A percentile compares a stretch with the other conserved stretches of the same genome.
phyloP scores from a whole-genome alignment of 2,329 filamentous ascomycete genomes.

The Phialophora chinensis region DNA sequence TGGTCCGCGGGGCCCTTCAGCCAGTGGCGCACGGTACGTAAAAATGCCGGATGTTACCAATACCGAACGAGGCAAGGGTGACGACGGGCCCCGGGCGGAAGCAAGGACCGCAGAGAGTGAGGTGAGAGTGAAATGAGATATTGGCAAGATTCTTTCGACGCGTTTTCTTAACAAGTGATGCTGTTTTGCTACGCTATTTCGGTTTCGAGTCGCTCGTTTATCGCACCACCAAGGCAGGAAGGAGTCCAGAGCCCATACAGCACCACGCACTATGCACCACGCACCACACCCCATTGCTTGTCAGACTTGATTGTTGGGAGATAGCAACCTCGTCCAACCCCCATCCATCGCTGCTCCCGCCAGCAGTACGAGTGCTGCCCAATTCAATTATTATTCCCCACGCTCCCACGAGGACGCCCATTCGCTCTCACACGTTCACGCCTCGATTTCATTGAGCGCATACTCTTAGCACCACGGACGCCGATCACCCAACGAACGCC shows the following conservation, averaged over 20 bases:
- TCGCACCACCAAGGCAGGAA: conserved; percentile 2
- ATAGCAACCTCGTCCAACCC: neutral
- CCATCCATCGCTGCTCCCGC: neutral
- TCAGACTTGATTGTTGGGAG: neutral
- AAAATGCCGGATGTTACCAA: neutral
- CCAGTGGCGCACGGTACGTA: conserved; percentile 1
- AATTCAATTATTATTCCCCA: neutral
- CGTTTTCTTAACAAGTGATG: neutral
- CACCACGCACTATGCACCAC: neutral
- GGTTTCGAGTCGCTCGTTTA: neutral
- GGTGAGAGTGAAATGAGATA: neutral
- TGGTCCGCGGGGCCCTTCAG: neutral
- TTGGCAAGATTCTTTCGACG: neutral
- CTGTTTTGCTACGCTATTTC: neutral
- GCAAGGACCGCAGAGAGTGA: neutral
- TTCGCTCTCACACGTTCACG: neutral
- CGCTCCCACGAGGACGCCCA: neutral
- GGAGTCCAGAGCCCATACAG: neutral
- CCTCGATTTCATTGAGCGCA: conserved; percentile 1
- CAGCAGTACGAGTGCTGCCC: neutral
- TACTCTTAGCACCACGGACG: neutral
- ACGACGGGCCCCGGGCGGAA: neutral
- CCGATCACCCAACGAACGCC: neutral
- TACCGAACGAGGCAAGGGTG: neutral
- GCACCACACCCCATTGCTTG: neutral